phyloP scores from a whole-genome alignment of 2,329 filamentous ascomycete species.

The Colletotrichum shisoi region DNA sequence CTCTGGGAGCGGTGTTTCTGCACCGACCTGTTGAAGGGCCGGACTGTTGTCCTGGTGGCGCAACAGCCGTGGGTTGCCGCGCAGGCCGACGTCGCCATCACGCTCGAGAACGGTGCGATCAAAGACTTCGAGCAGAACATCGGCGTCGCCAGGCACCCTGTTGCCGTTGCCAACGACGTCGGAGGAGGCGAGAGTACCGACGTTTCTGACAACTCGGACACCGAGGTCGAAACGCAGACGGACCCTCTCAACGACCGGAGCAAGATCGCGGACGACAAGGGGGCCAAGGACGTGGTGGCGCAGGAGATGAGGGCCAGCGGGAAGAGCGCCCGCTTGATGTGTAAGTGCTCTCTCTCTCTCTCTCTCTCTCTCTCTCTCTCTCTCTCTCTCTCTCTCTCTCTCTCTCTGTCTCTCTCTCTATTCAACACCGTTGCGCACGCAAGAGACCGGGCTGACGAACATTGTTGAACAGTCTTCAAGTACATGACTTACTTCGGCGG shows the following conservation, averaged over 20 bases:
- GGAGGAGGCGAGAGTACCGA: conserved; percentile 50
- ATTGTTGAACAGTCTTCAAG: conserved; percentile 51
- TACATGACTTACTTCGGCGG: conserved; percentile 63
- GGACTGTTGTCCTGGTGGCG: conserved; percentile 66
- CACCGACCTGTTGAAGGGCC: conserved; percentile 60
- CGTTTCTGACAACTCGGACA: conserved; percentile 42
- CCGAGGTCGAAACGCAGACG: conserved; percentile 45
- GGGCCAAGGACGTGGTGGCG: conserved; percentile 54
- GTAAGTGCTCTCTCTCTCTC: conserved; percentile 45
- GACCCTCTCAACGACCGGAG: conserved; percentile 45
- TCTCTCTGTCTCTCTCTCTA: background rate
- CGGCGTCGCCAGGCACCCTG: conserved; percentile 55
- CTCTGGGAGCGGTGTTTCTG: conserved; percentile 68
- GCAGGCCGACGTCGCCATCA: conserved; percentile 58
- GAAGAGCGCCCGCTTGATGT: conserved; percentile 54
- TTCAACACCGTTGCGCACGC: no score
- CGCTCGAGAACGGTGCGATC: conserved; percentile 57
- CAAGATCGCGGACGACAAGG: conserved; percentile 50
- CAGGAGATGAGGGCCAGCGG: conserved; percentile 60
- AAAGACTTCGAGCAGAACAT: conserved; percentile 55
- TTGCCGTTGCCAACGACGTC: conserved; percentile 53
- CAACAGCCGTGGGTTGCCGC: conserved; percentile 63
- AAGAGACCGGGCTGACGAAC: conserved; percentile 34
- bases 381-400: no score
- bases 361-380: no score